These are phyloP conservation scores for Glycyrrhiza uralensis DNA, from an alignment of 306 rosid species.

Conservation along the genomic window DNA sequence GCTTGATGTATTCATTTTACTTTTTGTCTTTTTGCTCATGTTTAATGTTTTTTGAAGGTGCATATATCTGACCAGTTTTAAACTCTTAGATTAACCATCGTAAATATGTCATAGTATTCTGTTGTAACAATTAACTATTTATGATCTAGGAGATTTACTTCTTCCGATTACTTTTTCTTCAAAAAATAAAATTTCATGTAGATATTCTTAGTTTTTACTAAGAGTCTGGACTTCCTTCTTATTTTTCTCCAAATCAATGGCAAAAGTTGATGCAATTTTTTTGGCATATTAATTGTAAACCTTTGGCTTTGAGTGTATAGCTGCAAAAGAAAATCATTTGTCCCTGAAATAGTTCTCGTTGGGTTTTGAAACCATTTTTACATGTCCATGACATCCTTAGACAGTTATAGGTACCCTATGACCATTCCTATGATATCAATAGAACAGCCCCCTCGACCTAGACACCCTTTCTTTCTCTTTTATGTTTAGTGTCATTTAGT, in stretches of 20 bases:
- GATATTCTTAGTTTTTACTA: not conserved
- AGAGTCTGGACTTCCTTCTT: not conserved
- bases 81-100: conserved; percentile 1
- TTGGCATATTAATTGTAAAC: not conserved
- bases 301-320: not conserved
- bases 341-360: not conserved
- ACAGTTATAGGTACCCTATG: not conserved
- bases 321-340: not conserved
- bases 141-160: not conserved
- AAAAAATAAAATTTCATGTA: not conserved
- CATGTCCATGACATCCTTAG: not conserved
- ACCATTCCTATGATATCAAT: conserved; percentile 20
- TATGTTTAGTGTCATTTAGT: not conserved
- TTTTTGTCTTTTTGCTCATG: not conserved
- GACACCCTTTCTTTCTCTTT: conserved; percentile 7
- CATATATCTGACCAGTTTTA: not conserved
- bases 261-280: not conserved
- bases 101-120: not conserved
- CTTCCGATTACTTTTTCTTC: not conserved
- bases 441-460: not conserved
- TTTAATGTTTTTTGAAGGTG: not conserved
- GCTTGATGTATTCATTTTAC: not conserved
- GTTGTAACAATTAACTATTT: not conserved
- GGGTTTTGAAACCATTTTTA: not conserved
- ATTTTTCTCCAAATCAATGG: conserved; percentile 10